Evolutionary conservation across 306 rosid genomes (phyloP).

Genomic region (Acacia confusa): DNA sequence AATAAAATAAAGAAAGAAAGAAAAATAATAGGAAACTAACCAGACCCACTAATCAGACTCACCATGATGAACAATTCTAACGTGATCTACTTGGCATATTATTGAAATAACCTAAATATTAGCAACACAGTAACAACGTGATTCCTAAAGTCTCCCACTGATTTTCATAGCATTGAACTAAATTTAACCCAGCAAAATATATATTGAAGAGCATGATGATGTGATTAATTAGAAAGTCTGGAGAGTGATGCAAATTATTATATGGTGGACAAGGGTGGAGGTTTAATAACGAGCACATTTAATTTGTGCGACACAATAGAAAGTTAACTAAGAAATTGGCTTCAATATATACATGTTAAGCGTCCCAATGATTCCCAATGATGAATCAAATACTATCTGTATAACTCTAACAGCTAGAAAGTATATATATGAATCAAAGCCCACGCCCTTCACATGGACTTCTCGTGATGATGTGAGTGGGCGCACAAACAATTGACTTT

Average conservation of each 20-base stretch:
- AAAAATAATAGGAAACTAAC: too few species aligned
- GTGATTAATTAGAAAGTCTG: neutral
- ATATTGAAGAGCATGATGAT: too few species aligned
- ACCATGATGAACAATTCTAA: too few species aligned
- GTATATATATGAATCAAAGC: neutral
- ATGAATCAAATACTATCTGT: conserved; percentile 31
- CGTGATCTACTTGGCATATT: too few species aligned
- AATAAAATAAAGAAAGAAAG: too few species aligned
- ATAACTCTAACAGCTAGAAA: neutral
- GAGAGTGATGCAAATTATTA: neutral
- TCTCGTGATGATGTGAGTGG: conserved; percentile 63
- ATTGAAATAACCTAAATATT: too few species aligned
- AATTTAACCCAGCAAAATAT: neutral
- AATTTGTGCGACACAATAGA: neutral
- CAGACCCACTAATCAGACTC: too few species aligned
- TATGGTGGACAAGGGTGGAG: too few species aligned
- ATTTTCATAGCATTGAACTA: too few species aligned
- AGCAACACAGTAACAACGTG: too few species aligned
- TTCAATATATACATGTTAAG: neutral
- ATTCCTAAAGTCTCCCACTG: too few species aligned
- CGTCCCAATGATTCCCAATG: conserved; percentile 37
- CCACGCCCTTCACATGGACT: conserved; percentile 84
- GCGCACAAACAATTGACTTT: conserved; percentile 14
- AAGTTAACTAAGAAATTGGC: neutral
- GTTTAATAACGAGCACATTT: neutral